These are phyloP conservation scores for Daldinia loculata DNA, from an alignment of 495 filamentous ascomycete genomes.

Conservation along the genomic window DNA sequence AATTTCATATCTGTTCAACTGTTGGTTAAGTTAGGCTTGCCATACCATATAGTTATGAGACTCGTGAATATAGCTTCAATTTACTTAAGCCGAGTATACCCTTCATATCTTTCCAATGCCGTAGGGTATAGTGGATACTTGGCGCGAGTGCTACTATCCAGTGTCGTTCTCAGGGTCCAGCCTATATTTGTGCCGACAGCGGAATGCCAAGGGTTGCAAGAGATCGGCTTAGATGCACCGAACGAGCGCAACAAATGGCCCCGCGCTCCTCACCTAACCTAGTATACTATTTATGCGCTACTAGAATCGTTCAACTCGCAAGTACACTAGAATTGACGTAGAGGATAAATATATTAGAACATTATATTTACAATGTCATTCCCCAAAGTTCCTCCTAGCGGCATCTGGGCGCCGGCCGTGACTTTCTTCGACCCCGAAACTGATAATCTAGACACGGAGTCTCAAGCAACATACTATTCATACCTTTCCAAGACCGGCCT, in stretches of 20 bases:
- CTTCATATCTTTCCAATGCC: not conserved
- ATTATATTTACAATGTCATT: slow-evolving; percentile 33
- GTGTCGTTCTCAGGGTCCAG: not conserved
- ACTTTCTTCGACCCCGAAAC: slow-evolving; percentile 64
- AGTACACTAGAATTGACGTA: not conserved
- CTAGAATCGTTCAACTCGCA: not conserved
- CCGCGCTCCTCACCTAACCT: slow-evolving; percentile 17
- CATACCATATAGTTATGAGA: not conserved
- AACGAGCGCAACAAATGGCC: slow-evolving; percentile 23
- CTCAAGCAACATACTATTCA: slow-evolving; percentile 62
- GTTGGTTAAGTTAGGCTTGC: not conserved
- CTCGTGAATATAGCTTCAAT: not conserved
- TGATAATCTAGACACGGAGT: slow-evolving; percentile 59
- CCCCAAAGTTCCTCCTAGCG: slow-evolving; percentile 50
- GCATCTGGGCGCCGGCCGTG: slow-evolving; percentile 56
- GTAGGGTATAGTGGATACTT: not conserved
- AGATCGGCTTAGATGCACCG: slow-evolving; percentile 34
- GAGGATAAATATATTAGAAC: not conserved
- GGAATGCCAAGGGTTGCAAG: slow-evolving; percentile 28
- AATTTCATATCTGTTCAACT: too few relatives aligned
- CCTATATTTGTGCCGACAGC: slow-evolving; percentile 25
- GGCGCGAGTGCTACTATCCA: not conserved
- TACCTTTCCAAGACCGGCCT: slow-evolving; percentile 65
- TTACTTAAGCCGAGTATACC: slow-evolving; percentile 3
- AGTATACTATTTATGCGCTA: slow-evolving; percentile 13